phyloP scores from a whole-genome alignment of 2,329 filamentous ascomycete genomes.

The Scopulariopsis brevicaulis region DNA sequence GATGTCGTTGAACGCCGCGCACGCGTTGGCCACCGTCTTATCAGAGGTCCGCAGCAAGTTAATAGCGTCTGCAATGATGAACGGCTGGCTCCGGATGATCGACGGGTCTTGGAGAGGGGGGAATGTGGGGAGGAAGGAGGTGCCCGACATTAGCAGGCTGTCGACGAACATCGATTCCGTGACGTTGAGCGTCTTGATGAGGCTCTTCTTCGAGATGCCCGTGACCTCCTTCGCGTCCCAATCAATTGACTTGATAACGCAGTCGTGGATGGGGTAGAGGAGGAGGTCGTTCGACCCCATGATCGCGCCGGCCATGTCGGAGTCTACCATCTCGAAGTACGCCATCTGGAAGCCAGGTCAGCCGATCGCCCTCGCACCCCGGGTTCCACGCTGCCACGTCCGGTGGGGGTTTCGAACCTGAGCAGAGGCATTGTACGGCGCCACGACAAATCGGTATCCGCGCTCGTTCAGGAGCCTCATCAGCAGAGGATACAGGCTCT shows the following conservation, averaged over 20 bases:
- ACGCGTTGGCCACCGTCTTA: constrained; percentile 60
- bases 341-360: constrained; percentile 55
- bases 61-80: constrained; percentile 63
- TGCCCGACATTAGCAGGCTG: constrained; percentile 72
- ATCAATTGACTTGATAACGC: constrained; percentile 56
- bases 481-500: constrained; percentile 65
- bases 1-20: constrained; percentile 70
- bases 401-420: constrained; percentile 46
- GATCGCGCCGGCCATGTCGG: constrained; percentile 60
- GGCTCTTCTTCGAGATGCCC: constrained; percentile 52
- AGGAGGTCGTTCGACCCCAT: constrained; percentile 79
- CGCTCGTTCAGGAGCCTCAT: constrained; percentile 62
- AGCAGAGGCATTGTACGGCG: constrained; percentile 78
- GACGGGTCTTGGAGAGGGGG: constrained; percentile 58
- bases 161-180: constrained; percentile 69
- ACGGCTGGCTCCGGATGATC: constrained; percentile 41
- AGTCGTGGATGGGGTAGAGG: constrained; percentile 71
- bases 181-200: constrained; percentile 58
- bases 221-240: constrained; percentile 57
- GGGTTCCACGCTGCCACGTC: neutral
- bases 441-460: constrained; percentile 64
- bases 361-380: neutral
- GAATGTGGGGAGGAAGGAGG: constrained; percentile 66
- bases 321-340: constrained; percentile 60
- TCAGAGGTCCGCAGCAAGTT: constrained; percentile 62